Evolutionary conservation across 2,329 filamentous ascomycete genomes (phyloP), one percentile per base, ranked within the genome.

Genomic region (Colletotrichum ledebouriae): DNA sequence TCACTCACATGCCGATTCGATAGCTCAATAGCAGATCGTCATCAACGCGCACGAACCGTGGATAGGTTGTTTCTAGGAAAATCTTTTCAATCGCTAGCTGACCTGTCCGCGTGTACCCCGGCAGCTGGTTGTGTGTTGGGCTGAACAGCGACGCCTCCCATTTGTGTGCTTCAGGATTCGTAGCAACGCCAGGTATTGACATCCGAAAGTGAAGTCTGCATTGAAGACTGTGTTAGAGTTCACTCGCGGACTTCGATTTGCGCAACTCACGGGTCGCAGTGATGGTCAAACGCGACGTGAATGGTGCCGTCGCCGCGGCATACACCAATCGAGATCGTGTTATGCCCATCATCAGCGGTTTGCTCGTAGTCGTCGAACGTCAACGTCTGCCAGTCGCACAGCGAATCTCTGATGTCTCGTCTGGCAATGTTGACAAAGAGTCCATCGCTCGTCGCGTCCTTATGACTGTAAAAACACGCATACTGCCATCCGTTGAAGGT

Each of bases 321-420:
- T 2, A 69, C 46, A 1, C 67, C 67, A 13, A 69, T 67, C 6
- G 62, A 67, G 50, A 69, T 67, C 29, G 67, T 69, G 39, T 69
- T 69, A 6, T 69, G 67, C n/a, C 67, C 67, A 37, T 69, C 67
- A 25, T 69, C 67, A n/a, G 67, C 58, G 6, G 57, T 69, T 44
- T 69, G 67, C 44, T 67, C 52, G 29, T 69, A 69, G 39, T 69
- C 67, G 1, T 58, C 57, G 15, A 69, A 67, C 1, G 53, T 63
- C 22, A 69, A 47, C 20, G 41, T 49, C 44, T 69, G 39, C 67
- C 67, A 69, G n/a, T 25, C 25, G 4, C 63, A 57, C 0, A 67
- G 44, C 1, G 44, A 17, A 2, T 47, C 46, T 3, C 13, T n/a
- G n/a, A 69, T 44, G 9, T 42, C 34, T 6, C 67, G 62, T 12